Evolutionary conservation across 306 rosid genomes (phyloP).

Genomic region (Hylodesmum podocarpum): DNA sequence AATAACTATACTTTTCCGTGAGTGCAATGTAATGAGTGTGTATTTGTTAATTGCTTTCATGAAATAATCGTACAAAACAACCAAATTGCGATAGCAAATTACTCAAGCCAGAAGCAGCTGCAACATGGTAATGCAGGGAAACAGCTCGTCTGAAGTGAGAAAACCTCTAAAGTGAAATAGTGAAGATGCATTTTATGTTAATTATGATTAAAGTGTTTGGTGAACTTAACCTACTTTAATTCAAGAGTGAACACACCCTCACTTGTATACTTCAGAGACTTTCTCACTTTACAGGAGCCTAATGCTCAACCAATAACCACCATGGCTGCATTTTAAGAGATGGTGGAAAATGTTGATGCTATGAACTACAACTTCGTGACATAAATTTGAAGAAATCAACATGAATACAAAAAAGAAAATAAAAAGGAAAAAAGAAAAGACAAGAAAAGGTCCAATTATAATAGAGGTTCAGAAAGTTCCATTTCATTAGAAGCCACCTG

Average conservation of each 20-base stretch:
- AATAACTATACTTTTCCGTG: slow-evolving; percentile 6
- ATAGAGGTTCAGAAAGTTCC: slow-evolving; percentile 97
- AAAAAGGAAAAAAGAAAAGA: neutral
- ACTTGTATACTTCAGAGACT: neutral
- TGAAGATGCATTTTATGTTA: neutral
- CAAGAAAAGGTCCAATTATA: slow-evolving; percentile 35
- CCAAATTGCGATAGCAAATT: slow-evolving; percentile 8
- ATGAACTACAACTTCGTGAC: slow-evolving; percentile 39
- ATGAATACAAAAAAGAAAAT: slow-evolving; percentile 43
- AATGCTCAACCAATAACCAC: slow-evolving; percentile 24
- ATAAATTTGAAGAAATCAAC: slow-evolving; percentile 46
- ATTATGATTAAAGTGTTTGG: neutral
- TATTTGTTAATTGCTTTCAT: slow-evolving; percentile 19
- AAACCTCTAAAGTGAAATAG: neutral
- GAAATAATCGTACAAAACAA: slow-evolving; percentile 20
- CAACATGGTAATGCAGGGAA: neutral
- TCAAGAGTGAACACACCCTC: neutral
- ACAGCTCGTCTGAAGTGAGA: neutral
- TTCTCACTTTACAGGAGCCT: neutral
- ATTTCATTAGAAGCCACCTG: slow-evolving; percentile 78
- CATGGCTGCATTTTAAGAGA: slow-evolving; percentile 29
- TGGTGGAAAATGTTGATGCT: slow-evolving; percentile 26
- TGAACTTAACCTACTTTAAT: neutral
- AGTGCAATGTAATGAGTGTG: slow-evolving; percentile 1
- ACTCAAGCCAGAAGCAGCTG: slow-evolving; percentile 24